A percentile compares a stretch with the other conserved stretches of the same genome.
Conservation (phyloP, 306 rosid genomes). For the Lupinus albus region DNA sequence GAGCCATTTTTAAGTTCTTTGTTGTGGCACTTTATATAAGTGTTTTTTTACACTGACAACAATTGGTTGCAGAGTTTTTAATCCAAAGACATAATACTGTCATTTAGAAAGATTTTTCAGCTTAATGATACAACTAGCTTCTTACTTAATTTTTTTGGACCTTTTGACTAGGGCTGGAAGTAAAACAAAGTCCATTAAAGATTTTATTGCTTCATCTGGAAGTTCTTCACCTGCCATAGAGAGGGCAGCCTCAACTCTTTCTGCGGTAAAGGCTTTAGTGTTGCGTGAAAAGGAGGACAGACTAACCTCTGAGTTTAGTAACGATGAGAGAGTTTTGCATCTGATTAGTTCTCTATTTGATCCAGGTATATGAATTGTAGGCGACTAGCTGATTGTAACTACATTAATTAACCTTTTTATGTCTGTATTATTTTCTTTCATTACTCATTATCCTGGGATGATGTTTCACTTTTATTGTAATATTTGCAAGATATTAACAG, state of each 20-base stretch:
- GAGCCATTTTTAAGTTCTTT: slow-evolving; percentile 21
- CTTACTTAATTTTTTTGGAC: slow-evolving; percentile 39
- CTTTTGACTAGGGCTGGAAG: slow-evolving; percentile 74
- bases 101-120: too few species aligned
- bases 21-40: too few species aligned
- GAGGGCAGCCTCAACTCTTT: slow-evolving; percentile 74
- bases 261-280: slow-evolving; percentile 78
- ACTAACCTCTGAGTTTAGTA: slow-evolving; percentile 58
- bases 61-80: slow-evolving; percentile 8
- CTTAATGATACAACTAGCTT: too few species aligned
- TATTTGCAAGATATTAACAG: slow-evolving; percentile 94
- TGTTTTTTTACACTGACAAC: slow-evolving; percentile 5
- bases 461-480: slow-evolving; percentile 77
- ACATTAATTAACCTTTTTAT: slow-evolving; percentile 29
- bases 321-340: slow-evolving; percentile 63
- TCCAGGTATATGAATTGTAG: slow-evolving; percentile 69
- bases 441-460: slow-evolving; percentile 51
- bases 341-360: slow-evolving; percentile 73
- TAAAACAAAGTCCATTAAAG: slow-evolving; percentile 78
- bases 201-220: slow-evolving; percentile 61
- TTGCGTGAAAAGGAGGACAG: slow-evolving; percentile 85
- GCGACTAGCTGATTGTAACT: slow-evolving; percentile 40
- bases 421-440: slow-evolving; percentile 7
- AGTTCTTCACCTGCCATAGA: slow-evolving; percentile 76
- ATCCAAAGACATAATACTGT: slow-evolving; percentile 4